Evolutionary conservation across 2,329 filamentous ascomycete species (phyloP), one percentile per base, ranked within the genome.

Genomic region (Ascocoryne sarcoides): DNA sequence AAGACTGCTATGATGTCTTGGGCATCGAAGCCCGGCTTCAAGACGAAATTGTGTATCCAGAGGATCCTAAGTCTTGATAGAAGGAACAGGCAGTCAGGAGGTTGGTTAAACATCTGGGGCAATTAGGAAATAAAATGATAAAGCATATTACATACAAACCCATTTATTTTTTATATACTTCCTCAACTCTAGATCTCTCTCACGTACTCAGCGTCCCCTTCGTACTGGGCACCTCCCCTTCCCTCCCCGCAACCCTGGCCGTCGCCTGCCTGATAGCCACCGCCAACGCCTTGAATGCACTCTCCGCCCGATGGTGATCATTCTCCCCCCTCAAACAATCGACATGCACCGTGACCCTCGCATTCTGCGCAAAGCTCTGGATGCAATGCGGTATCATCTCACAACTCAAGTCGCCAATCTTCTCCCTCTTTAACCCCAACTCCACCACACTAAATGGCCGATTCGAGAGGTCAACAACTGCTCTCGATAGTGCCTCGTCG

Each of bases 341-440:
- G 44, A 98, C 86, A 68, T 98, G 92, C 59, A 96, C 68, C n/a
- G 92, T 98, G 39, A 95, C 73, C 18, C 87, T 82, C 3, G 88
- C 87, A 8, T 79, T 85, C 68, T 93, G 84, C 31, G 90, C 89
- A 65, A 95, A 98, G 67, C 84, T 92, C 70, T 94, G 79, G 60
- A 98, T 64, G 53, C 89, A 94, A 69, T 98, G 92, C 33, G 90
- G 89, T 31, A 98, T 79, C 92, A 98, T 98, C 73, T 98, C 90
- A 55, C 79, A 84, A 68, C 83, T 90, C 52, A 98, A 69, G 60
- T 92, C 86, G 42, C 92, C 92, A 57, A 98, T 85, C 73, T 86
- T 93, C 70, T 96, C 92, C 47, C 92, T 78, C 69, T 75, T 80
- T 46, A 95, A 76, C 9, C 86, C 88, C 10, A 96, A 70, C 42